phyloP scores from a whole-genome alignment of 2,329 filamentous ascomycete genomes.

The Penicillium capsulatum region DNA sequence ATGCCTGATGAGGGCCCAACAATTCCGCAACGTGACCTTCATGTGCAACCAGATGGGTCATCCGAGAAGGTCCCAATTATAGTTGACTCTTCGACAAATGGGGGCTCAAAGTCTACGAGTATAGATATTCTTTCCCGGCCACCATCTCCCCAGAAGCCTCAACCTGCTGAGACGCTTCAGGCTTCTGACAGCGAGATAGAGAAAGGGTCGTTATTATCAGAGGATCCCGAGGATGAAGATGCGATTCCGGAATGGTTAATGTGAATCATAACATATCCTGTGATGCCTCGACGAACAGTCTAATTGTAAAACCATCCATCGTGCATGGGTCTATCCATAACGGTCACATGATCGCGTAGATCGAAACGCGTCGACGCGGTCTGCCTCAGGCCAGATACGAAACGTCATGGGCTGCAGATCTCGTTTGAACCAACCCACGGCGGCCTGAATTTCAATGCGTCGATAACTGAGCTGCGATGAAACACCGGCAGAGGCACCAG shows the following conservation, averaged over 20 bases:
- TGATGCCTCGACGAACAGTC: too few relatives aligned
- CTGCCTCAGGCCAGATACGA: constrained; percentile 7
- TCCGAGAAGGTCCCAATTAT: constrained; percentile 21
- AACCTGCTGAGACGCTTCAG: constrained; percentile 6
- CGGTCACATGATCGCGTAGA: constrained; percentile 7
- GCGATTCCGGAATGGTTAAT: constrained; percentile 62
- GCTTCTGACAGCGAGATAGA: constrained; percentile 40
- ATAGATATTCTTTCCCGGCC: constrained; percentile 24
- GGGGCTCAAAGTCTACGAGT: constrained; percentile 24
- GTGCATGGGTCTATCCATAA: background rate
- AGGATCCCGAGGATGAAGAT: constrained; percentile 63
- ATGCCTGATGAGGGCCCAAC: background rate
- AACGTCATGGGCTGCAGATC: constrained; percentile 16
- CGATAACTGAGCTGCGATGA: constrained; percentile 26
- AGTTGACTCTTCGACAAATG: constrained; percentile 24
- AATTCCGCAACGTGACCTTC: background rate
- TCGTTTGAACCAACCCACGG: background rate
- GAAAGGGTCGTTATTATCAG: constrained; percentile 52
- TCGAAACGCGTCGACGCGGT: constrained; percentile 15
- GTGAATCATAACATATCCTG: constrained; percentile 12
- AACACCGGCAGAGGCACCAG: constrained; percentile 14
- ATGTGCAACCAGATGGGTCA: constrained; percentile 12
- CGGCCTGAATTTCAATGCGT: constrained; percentile 2
- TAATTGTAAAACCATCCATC: too few relatives aligned
- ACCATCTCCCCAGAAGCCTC: constrained; percentile 10